These are phyloP conservation scores for Penicillium sp. DNA, from an alignment of 2,329 filamentous ascomycete genomes.

Conservation along the genomic window DNA sequence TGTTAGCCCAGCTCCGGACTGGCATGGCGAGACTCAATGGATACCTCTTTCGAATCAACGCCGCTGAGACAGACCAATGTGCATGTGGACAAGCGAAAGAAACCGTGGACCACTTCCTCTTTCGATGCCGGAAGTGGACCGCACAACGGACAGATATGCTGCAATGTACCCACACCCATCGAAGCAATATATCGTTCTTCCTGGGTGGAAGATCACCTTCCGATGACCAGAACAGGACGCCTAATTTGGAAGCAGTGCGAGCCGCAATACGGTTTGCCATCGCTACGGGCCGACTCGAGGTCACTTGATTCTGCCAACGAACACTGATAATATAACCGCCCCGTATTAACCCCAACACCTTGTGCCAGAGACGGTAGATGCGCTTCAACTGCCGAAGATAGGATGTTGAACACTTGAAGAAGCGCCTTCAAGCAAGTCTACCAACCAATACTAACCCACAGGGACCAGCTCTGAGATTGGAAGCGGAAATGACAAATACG, in stretches of 20 bases:
- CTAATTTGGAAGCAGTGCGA: no score
- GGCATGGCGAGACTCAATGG: slow-evolving; percentile 35
- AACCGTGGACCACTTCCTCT: no score
- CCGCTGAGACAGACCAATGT: no score
- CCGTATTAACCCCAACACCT: slow-evolving; percentile 26
- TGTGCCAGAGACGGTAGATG: slow-evolving; percentile 32
- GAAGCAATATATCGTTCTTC: no score
- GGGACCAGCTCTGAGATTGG: slow-evolving; percentile 24
- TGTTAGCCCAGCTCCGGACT: slow-evolving; percentile 33
- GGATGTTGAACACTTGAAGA: slow-evolving; percentile 42
- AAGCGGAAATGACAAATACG: slow-evolving; percentile 24
- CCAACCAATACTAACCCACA: slow-evolving; percentile 34
- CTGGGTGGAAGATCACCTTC: no score
- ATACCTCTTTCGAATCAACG: no score
- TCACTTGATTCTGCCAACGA: slow-evolving; percentile 22
- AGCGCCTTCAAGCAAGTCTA: slow-evolving; percentile 38
- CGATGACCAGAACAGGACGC: no score
- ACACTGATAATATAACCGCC: neutral
- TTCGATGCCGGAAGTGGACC: no score
- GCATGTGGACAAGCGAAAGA: no score
- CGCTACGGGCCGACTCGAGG: slow-evolving; percentile 29
- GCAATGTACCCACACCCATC: no score
- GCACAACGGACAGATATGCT: no score
- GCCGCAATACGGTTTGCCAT: slow-evolving; percentile 36
- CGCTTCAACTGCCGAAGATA: slow-evolving; percentile 40